Evolutionary conservation across 2,329 filamentous ascomycete genomes (phyloP), one percentile per base, ranked within the genome.

Genomic region (Mollisiaceae sp.): DNA sequence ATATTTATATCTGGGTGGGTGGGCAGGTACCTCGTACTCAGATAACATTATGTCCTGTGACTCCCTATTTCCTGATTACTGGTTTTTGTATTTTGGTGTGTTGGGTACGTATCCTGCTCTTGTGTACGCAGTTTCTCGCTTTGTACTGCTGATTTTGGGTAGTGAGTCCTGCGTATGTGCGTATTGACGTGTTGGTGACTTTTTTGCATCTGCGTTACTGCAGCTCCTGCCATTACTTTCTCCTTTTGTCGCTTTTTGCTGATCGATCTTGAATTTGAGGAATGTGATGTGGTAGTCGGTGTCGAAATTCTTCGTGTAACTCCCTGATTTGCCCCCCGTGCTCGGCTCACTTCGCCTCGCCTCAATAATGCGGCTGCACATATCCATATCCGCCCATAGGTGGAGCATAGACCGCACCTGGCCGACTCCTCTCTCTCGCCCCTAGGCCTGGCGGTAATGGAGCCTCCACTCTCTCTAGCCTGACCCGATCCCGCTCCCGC

Each of bases 301-400:
- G 12, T 15, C 6, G 11, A 35, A 54, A 54, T 24, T 22, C 32
- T 32, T 54, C 15, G 14, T n/a, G 47, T 27, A 52, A 18, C 11
- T 27, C 18, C 4, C 24, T 27, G 20, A 32, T 52, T 35, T 15
- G 24, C 14, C 2, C 12, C 45, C 6, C 11, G 22, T 32, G 27
- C 27, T 32, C 27, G 27, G 27, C 27, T 32, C 27, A 32, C 27
- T 6, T 32, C 27, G 27, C 27, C 50, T 18, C 27, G 12, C 15
- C 50, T 64, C 47, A 60, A 38, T 56, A 47, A 27, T 41, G 41
- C 4, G 59, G 59, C 22, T 43, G 45, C 35, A 69, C 66, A 64
- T 70, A 70, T 8, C 59, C 60, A 64, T 66, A 68, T 22, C 67
- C 66, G 1, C 47, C 47, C 60, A 62, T 60, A 15, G 65, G 60